Base-by-base conservation (phyloP, 2,329 filamentous ascomycete genomes). In the Aspergillus fumigatiaffinis region DNA sequence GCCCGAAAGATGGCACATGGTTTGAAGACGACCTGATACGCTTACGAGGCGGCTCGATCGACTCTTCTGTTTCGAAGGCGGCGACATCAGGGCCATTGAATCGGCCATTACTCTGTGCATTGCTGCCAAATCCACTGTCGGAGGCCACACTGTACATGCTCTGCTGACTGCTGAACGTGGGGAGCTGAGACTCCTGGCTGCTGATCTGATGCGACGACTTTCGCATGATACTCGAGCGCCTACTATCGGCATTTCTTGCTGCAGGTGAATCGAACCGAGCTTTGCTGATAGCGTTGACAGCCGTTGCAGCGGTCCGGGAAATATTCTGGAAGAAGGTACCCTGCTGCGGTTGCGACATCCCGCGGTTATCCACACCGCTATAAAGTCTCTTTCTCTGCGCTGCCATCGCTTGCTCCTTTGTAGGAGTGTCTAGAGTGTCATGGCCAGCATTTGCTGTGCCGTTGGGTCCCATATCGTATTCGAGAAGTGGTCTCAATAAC, bases 261-360 rank as follows among this genome's bases (percentile, higher is more conserved):
- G 84, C 88, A 1, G 92, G 92, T 2, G 92, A 96, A 71, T 97
- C 92, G 66, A 97, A 89, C 12, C 93, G 85, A 17, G 94, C 93
- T 78, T 97, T 97, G 83, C 91, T 97, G 74, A 99, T 95, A 57
- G 94, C 93, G 60, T 92, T 92, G 56, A 99, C 90, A 28, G 94
- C 94, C 67, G 92, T 93, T 4, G 91, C 94, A 1, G 94, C 92
- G 1, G 92, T 96, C 62, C 87, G 89, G 3, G 93, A 97, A 62
- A 99, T 97, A 69, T 95, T 97, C 71, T 92, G 92, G 79, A 99
- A 97, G 72, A 97, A 97, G 1, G 94, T 97, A 20, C 92, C 92
- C 50, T 89, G 87, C 20, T 80, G 86, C 66, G 68, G 76, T 60
- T 82, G 79, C 53, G 84, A 86, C 66, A 85, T 86, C 12, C 82